phyloP scores from a whole-genome alignment of 2,329 filamentous ascomycete species.

The Botrytis pseudocinerea region DNA sequence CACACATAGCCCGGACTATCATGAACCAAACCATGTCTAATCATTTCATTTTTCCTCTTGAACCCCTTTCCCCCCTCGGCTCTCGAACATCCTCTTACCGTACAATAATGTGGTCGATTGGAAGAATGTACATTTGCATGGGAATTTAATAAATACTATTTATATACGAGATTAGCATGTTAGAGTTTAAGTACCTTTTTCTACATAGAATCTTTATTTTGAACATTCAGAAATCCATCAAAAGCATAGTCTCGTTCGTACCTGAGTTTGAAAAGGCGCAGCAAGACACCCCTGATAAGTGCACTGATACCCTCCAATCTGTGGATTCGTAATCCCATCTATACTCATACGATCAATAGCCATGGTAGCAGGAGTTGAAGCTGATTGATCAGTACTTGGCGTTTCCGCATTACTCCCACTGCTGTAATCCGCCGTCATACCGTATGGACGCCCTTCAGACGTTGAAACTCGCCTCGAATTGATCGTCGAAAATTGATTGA shows the following conservation, averaged over 20 bases:
- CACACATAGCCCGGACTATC: conserved; percentile 94
- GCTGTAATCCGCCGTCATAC: conserved; percentile 35
- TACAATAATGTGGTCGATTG: conserved; percentile 64
- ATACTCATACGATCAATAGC: conserved; percentile 58
- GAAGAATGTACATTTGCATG: conserved; percentile 73
- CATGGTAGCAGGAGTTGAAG: conserved; percentile 46
- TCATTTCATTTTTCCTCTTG: conserved; percentile 74
- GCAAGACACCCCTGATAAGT: conserved; percentile 65
- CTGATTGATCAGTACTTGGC: conserved; percentile 49
- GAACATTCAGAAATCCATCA: not conserved
- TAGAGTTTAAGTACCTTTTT: not conserved
- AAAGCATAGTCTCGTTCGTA: conserved; percentile 38
- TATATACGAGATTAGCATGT: conserved; percentile 22
- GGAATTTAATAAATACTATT: conserved; percentile 70
- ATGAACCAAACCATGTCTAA: conserved; percentile 81
- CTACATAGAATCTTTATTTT: not conserved
- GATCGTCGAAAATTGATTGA: conserved; percentile 27
- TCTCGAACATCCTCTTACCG: conserved; percentile 61
- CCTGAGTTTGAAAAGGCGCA: conserved; percentile 73
- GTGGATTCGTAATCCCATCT: conserved; percentile 57
- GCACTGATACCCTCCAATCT: conserved; percentile 58
- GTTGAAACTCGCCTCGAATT: conserved; percentile 35
- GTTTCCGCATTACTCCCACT: conserved; percentile 46
- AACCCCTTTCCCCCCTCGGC: conserved; percentile 67
- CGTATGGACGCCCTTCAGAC: conserved; percentile 33